phyloP scores from a whole-genome alignment of 805 yeast species.

The Wickerhamiella lipophila region DNA sequence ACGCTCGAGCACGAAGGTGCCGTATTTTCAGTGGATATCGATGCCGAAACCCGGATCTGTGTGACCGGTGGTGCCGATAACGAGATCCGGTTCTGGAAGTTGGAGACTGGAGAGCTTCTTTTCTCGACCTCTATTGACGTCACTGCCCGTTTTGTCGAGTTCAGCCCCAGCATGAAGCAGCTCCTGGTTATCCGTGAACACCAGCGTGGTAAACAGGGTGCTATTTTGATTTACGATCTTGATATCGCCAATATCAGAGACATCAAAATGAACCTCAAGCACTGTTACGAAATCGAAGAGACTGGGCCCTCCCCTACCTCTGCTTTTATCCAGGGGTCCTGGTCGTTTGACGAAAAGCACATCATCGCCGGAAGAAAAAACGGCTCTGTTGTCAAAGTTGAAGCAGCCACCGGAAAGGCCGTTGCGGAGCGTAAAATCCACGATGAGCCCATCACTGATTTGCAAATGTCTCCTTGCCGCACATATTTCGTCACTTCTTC shows the following conservation, averaged over 20 bases:
- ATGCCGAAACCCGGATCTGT: constrained; percentile 49
- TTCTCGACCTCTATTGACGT: constrained; percentile 62
- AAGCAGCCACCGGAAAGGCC: constrained; percentile 61
- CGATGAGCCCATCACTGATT: constrained; percentile 63
- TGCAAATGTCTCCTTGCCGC: constrained; percentile 77
- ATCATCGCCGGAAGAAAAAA: constrained; percentile 81
- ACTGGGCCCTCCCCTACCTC: constrained; percentile 23
- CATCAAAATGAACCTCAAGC: constrained; percentile 41
- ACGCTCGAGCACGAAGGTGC: constrained; percentile 92
- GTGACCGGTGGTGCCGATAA: constrained; percentile 89
- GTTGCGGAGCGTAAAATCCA: constrained; percentile 51
- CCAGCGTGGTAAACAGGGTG: constrained; percentile 81
- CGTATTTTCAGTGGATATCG: constrained; percentile 86
- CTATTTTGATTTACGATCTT: constrained; percentile 55
- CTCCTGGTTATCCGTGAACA: constrained; percentile 74
- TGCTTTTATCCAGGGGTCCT: constrained; percentile 59
- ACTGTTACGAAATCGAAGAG: constrained; percentile 16
- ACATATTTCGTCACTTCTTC: constrained; percentile 88
- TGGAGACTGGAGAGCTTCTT: constrained; percentile 61
- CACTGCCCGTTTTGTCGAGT: constrained; percentile 85
- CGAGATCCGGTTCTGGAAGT: constrained; percentile 73
- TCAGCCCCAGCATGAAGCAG: constrained; percentile 57
- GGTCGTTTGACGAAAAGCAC: constrained; percentile 63
- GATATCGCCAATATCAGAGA: constrained; percentile 36
- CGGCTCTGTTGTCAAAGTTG: constrained; percentile 72